Conservation (phyloP, 768 basidiomycete species). For the Termitomyces eurrhizus region DNA sequence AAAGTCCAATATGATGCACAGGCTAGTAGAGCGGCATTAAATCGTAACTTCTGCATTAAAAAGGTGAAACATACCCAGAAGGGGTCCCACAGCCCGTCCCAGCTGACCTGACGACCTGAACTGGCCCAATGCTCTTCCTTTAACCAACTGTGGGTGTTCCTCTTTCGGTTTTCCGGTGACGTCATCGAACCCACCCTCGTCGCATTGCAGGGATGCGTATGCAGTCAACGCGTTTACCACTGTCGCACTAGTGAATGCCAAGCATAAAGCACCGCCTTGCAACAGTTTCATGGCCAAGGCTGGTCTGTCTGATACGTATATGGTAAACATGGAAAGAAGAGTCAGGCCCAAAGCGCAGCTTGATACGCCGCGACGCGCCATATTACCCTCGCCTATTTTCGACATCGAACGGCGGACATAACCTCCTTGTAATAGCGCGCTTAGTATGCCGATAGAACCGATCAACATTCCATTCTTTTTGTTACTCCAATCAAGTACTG, state of each 20-base stretch:
- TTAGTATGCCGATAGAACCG: conserved; percentile 85
- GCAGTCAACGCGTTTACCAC: conserved; percentile 94
- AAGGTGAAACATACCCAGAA: conserved; percentile 58
- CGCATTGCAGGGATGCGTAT: conserved; percentile 86
- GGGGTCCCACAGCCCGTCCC: conserved; percentile 87
- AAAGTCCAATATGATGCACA: conserved; percentile 89
- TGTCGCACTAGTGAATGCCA: conserved; percentile 94
- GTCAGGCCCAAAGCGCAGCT: conserved; percentile 69
- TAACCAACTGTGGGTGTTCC: conserved; percentile 67
- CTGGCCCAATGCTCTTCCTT: conserved; percentile 78
- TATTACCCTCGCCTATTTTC: conserved; percentile 71
- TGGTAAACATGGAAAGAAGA: conserved; percentile 71
- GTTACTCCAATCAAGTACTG: conserved; percentile 89
- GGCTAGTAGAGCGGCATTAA: conserved; percentile 39
- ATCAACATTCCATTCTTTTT: conserved; percentile 84
- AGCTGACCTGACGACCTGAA: conserved; percentile 95
- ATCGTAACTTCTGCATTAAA: conserved; percentile 16
- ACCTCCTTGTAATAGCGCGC: conserved; percentile 88
- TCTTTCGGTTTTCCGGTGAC: conserved; percentile 51
- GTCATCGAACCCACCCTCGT: conserved; percentile 57
- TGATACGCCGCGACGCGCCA: conserved; percentile 79
- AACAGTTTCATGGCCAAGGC: conserved; percentile 48
- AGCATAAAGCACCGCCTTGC: conserved; percentile 70
- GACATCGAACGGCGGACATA: conserved; percentile 84
- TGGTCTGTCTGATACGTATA: conserved; percentile 37